Evolutionary conservation across 495 filamentous ascomycete genomes (phyloP).

Genomic region (Cercophora newfieldiana): DNA sequence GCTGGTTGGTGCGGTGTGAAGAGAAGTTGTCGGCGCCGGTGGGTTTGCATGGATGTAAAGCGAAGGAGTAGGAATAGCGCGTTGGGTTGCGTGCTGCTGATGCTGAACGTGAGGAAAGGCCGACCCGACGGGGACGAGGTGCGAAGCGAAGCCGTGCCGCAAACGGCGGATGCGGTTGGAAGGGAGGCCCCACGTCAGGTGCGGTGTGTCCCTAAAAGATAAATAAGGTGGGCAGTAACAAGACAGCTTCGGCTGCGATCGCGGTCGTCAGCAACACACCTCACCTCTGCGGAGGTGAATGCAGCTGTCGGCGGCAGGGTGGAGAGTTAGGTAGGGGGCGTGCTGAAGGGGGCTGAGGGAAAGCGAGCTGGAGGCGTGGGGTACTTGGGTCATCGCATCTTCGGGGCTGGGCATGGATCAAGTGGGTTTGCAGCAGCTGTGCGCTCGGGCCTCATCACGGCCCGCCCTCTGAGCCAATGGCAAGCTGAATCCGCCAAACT

Average conservation of each 20-base stretch:
- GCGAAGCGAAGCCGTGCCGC: background rate
- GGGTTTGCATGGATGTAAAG: background rate
- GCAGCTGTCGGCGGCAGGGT: constrained; percentile 15
- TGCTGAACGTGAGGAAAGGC: background rate
- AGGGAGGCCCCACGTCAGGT: background rate
- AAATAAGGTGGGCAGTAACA: background rate
- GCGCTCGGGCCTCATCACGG: background rate
- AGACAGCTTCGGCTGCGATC: constrained; percentile 4
- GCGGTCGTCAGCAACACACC: background rate
- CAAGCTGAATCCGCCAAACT: background rate
- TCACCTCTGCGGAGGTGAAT: constrained; percentile 3
- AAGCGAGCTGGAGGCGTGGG: constrained; percentile 10
- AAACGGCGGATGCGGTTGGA: background rate
- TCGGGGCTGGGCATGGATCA: background rate
- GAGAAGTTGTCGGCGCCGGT: constrained; percentile 7
- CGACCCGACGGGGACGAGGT: background rate
- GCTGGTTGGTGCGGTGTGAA: constrained; percentile 13
- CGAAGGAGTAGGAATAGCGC: constrained; percentile 1
- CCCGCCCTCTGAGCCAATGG: background rate
- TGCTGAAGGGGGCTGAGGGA: constrained; percentile 5
- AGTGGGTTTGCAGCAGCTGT: background rate
- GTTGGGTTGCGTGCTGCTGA: background rate
- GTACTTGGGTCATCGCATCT: constrained; percentile 8
- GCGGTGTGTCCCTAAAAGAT: background rate
- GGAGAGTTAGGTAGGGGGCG: constrained; percentile 9